Base-by-base conservation (phyloP, 768 basidiomycete genomes). In the Ephemerocybe angulata region DNA sequence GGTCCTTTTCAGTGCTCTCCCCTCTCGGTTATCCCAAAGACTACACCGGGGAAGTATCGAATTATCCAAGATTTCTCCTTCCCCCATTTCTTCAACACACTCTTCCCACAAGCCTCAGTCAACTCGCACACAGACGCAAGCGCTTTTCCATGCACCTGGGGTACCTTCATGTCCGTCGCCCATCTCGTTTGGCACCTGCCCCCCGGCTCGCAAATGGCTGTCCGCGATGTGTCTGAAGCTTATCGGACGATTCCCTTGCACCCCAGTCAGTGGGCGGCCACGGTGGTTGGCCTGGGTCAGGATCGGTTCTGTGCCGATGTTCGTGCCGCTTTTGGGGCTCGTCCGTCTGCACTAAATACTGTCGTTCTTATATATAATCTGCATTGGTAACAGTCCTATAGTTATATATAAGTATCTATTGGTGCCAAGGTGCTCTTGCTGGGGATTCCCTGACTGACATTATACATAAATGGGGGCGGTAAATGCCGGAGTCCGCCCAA, bases 1-100 rank as follows among this genome's bases (percentile, higher is more conserved):
- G 70, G 75, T 0, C 71, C 67, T 0, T 75, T 76, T 44, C 73
- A 75, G 46, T 68, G 67, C 0, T 73, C 67, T 1, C 74, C 73
- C 2, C 57, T 74, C 2, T 66, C 54, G 0, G 51, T 75, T 11
- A 63, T 74, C 7, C 72, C 69, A 0, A 76, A 77, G 29, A 58
- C 64, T 0, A 67, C 66, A 38, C 65, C 65, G 0, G 63, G 59
- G 0, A 69, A 69, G 48, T 73, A 58, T 48, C 46, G 68, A 0
- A 40, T 67, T 2, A 58, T 77, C 12, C 71, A 75, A 19, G 70
- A 76, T 43, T 61, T 74, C 24, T 75, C 72, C 0, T 65, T 60
- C 21, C 73, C 62, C 0, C 54, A 22, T 63, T 1, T 49, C 19
- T 11, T 30, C 35, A 7, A 62, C 57, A 1, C 22, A 2, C 15